A percentile compares a stretch with the other conserved stretches of the same genome.
Conservation (phyloP, 768 basidiomycete species). For the Rhodosporidiobolus sp. region DNA sequence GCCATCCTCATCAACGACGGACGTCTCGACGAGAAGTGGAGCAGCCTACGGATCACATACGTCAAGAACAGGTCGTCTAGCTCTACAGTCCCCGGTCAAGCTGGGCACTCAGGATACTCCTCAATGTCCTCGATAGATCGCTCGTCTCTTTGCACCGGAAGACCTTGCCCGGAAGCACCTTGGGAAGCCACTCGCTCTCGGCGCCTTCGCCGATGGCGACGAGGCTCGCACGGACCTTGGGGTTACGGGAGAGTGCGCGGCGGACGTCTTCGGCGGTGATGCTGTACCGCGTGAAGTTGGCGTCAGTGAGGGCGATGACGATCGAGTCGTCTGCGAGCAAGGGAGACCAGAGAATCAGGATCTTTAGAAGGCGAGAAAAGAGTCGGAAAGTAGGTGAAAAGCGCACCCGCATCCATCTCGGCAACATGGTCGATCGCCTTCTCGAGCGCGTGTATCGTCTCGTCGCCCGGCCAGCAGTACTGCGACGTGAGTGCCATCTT, state of each 20-base stretch:
- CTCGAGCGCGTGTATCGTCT: slow-evolving; percentile 22
- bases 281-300: slow-evolving; percentile 21
- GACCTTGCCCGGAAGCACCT: slow-evolving; percentile 27
- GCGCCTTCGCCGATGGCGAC: slow-evolving; percentile 35
- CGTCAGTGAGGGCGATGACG: slow-evolving; percentile 24
- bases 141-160: slow-evolving; percentile 23
- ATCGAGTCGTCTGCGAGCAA: slow-evolving; percentile 26
- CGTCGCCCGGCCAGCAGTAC: slow-evolving; percentile 27
- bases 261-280: slow-evolving; percentile 17
- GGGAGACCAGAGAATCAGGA: neutral
- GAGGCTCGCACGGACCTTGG: slow-evolving; percentile 18
- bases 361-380: neutral
- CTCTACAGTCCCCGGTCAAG: slow-evolving; percentile 9
- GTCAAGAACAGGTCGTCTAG: too few species aligned
- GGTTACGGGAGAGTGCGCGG: slow-evolving; percentile 5
- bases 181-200: slow-evolving; percentile 28
- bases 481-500: slow-evolving; percentile 30
- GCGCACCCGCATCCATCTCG: neutral
- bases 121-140: slow-evolving; percentile 24
- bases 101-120: slow-evolving; percentile 15
- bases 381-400: too few species aligned
- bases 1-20: too few species aligned
- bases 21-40: too few species aligned
- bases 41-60: too few species aligned
- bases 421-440: slow-evolving; percentile 2